These are phyloP conservation scores for Triadica sebifera DNA, from an alignment of 345 rosid genomes.

Conservation along the genomic window DNA sequence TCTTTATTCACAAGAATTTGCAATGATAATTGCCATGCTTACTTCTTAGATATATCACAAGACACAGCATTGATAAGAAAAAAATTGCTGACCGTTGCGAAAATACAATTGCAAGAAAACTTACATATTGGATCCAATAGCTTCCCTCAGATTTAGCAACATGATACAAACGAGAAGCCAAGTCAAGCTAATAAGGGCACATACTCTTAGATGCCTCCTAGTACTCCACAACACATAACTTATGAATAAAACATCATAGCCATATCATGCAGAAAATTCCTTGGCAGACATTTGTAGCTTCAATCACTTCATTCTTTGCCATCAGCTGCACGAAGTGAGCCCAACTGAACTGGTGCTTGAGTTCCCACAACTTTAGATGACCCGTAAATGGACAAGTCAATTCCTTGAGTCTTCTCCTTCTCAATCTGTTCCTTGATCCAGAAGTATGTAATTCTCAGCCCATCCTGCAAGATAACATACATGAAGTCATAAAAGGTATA, in stretches of 20 bases:
- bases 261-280: constrained; percentile 7
- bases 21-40: background rate
- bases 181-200: background rate
- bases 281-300: background rate
- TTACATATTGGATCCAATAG: constrained; percentile 17
- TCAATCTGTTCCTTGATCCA: constrained; percentile 97
- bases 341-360: constrained; percentile 95
- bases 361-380: constrained; percentile 97
- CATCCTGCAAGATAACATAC: constrained; percentile 53
- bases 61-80: background rate
- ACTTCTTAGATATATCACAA: background rate
- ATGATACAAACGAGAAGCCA: constrained; percentile 16
- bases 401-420: constrained; percentile 80
- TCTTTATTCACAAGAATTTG: background rate
- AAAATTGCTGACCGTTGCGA: background rate
- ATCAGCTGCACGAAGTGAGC: constrained; percentile 89
- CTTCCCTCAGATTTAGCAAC: constrained; percentile 20
- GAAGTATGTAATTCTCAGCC: constrained; percentile 86
- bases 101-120: constrained; percentile 12
- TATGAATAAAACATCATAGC: constrained; percentile 1
- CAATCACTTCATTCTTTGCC: constrained; percentile 69
- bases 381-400: constrained; percentile 74
- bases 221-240: constrained; percentile 3
- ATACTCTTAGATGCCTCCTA: background rate
- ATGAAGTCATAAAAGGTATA: background rate